A percentile compares a stretch with the other conserved stretches of the same genome.
These are phyloP conservation scores for Chrysopogon serrulatus DNA, from an alignment of 176 grass and related monocot species.

Conservation along the genomic window DNA sequence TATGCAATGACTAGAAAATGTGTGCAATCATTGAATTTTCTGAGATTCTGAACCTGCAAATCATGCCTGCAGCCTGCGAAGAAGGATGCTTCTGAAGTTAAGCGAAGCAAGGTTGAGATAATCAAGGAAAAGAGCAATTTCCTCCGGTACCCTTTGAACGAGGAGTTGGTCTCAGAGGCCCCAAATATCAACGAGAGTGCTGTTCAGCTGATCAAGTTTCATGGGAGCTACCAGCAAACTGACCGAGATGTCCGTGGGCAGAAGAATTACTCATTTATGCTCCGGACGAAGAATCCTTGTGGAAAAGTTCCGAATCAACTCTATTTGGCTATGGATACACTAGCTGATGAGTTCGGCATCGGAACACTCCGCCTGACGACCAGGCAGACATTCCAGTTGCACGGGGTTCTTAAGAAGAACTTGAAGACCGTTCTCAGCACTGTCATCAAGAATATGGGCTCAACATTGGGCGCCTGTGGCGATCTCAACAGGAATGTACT, in stretches of 20 bases:
- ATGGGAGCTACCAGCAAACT: constrained; percentile 94
- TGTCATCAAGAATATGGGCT: constrained; percentile 95
- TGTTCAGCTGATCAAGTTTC: constrained; percentile 92
- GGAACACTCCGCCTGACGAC: constrained; percentile 92
- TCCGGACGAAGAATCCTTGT: constrained; percentile 93
- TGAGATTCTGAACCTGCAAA: not conserved
- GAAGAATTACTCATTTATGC: constrained; percentile 96
- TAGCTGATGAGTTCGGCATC: constrained; percentile 92
- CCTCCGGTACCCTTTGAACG: constrained; percentile 90
- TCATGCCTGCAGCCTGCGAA: constrained; percentile 62
- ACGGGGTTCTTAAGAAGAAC: constrained; percentile 94
- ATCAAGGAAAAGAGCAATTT: constrained; percentile 98
- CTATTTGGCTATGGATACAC: constrained; percentile 85
- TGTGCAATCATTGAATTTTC: not conserved
- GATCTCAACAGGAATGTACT: constrained; percentile 98
- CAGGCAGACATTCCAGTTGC: constrained; percentile 95
- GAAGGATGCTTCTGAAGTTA: constrained; percentile 51
- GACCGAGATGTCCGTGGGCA: constrained; percentile 74
- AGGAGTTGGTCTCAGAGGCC: constrained; percentile 72
- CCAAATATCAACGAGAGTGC: constrained; percentile 88
- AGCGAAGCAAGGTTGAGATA: constrained; percentile 97
- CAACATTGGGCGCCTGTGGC: constrained; percentile 90
- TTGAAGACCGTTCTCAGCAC: constrained; percentile 78
- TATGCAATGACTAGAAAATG: not conserved
- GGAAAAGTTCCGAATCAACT: constrained; percentile 89